Evolutionary conservation across 768 basidiomycete species (phyloP).

Genomic region (Tricholoma terreum): DNA sequence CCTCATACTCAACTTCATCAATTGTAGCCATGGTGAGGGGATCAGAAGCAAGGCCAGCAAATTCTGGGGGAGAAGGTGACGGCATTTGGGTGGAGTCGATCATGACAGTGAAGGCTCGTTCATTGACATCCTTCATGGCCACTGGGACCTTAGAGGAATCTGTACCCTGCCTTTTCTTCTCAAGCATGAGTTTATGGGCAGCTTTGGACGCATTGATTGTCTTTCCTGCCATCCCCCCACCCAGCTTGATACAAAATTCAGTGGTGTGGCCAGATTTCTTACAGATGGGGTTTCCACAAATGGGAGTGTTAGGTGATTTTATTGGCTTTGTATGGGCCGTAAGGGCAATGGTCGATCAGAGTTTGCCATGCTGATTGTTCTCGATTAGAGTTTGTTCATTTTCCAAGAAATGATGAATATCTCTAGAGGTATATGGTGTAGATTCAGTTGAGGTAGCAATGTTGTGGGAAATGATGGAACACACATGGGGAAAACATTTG

Average conservation of each 20-base stretch:
- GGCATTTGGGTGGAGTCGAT: background rate
- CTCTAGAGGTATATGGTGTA: constrained; percentile 8
- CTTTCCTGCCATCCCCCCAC: constrained; percentile 28
- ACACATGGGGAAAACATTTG: constrained; percentile 2
- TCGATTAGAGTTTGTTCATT: background rate
- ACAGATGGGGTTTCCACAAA: constrained; percentile 5
- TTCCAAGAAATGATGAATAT: background rate
- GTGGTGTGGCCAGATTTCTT: constrained; percentile 14
- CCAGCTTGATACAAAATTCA: constrained; percentile 17
- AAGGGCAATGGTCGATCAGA: background rate
- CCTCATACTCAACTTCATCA: constrained; percentile 9
- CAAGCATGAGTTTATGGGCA: background rate
- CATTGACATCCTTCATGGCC: background rate
- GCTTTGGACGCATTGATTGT: constrained; percentile 16
- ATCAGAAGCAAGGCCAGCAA: constrained; percentile 4
- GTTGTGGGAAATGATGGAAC: constrained; percentile 6
- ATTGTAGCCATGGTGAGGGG: background rate
- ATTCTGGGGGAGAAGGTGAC: background rate
- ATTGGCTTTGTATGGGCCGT: background rate
- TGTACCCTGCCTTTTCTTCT: background rate
- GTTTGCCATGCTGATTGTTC: background rate
- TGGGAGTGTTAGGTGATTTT: background rate
- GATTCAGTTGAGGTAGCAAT: constrained; percentile 6
- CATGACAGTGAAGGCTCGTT: constrained; percentile 2
- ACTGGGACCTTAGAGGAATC: background rate